phyloP scores from a whole-genome alignment of 1,284 basidiomycete genomes.

The Pulchroboletus neoregius region DNA sequence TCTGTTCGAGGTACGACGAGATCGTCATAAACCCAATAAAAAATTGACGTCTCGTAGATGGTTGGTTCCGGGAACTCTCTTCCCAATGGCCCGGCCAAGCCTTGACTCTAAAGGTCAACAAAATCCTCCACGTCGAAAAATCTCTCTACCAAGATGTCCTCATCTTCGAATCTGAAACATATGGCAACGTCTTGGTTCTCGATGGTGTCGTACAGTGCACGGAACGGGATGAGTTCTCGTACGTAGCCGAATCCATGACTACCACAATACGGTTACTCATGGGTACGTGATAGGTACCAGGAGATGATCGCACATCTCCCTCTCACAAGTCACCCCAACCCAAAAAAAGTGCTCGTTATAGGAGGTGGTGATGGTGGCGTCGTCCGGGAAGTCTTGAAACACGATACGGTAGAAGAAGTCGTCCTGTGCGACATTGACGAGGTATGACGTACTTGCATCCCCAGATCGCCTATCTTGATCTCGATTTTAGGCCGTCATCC shows the following conservation, averaged over 20 bases:
- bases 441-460: constrained; percentile 38
- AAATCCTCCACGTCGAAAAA: constrained; percentile 93
- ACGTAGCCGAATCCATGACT: constrained; percentile 35
- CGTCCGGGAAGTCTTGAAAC: constrained; percentile 96
- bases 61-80: constrained; percentile 98
- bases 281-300: constrained; percentile 69
- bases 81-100: constrained; percentile 97
- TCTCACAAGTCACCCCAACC: constrained; percentile 93
- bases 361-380: constrained; percentile 97
- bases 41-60: constrained; percentile 51
- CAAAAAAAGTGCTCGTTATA: constrained; percentile 93
- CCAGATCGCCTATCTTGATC: not conserved
- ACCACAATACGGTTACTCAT: not conserved
- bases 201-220: constrained; percentile 97
- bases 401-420: constrained; percentile 87
- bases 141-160: constrained; percentile 95
- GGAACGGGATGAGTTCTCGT: constrained; percentile 98
- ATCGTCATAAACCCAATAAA: not conserved
- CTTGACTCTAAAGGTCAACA: constrained; percentile 93
- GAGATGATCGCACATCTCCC: constrained; percentile 99
- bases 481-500: constrained; percentile 75
- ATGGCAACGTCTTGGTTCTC: constrained; percentile 93
- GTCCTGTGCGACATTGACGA: constrained; percentile 99
- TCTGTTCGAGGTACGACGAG: constrained; percentile 28
- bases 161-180: constrained; percentile 92